Conservation (phyloP, 1,139 yeast genomes). For the Candida frijolesensis region DNA sequence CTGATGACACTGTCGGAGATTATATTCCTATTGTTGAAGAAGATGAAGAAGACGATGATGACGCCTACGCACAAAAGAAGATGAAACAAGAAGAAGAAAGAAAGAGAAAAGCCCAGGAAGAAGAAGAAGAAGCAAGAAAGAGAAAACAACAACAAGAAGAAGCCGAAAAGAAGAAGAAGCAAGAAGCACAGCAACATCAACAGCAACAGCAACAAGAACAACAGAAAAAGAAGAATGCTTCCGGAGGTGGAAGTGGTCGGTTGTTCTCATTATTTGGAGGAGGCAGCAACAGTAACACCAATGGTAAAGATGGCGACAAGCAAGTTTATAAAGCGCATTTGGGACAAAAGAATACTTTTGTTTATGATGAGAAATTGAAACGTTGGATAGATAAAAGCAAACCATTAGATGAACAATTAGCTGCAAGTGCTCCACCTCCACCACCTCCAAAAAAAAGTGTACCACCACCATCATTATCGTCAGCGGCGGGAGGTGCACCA, state of each 20-base stretch:
- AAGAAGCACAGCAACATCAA: slow-evolving; percentile 17
- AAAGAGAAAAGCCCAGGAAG: slow-evolving; percentile 34
- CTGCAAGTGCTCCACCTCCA: slow-evolving; percentile 67
- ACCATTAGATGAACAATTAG: slow-evolving; percentile 70
- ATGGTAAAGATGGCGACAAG: slow-evolving; percentile 5
- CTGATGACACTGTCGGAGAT: slow-evolving; percentile 49
- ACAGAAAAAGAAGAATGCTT: slow-evolving; percentile 10
- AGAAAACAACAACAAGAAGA: slow-evolving; percentile 18
- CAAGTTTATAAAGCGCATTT: slow-evolving; percentile 58
- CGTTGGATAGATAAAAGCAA: slow-evolving; percentile 83
- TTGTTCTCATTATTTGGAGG: slow-evolving; percentile 4
- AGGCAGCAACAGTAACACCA: background rate
- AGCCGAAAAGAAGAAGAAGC: slow-evolving; percentile 13
- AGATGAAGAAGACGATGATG: slow-evolving; percentile 47
- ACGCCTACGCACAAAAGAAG: slow-evolving; percentile 13
- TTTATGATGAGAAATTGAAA: slow-evolving; percentile 80
- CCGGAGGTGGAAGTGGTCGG: background rate
- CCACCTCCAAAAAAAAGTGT: slow-evolving; percentile 54
- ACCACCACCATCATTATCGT: slow-evolving; percentile 14
- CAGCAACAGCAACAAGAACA: slow-evolving; percentile 12
- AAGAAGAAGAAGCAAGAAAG: slow-evolving; percentile 20
- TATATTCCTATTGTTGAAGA: slow-evolving; percentile 49
- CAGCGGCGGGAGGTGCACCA: slow-evolving; percentile 12
- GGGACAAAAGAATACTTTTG: slow-evolving; percentile 76
- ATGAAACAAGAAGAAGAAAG: slow-evolving; percentile 43